These are phyloP conservation scores for Exutisphaerella laricina DNA, from an alignment of 2,329 filamentous ascomycete genomes.

Conservation along the genomic window DNA sequence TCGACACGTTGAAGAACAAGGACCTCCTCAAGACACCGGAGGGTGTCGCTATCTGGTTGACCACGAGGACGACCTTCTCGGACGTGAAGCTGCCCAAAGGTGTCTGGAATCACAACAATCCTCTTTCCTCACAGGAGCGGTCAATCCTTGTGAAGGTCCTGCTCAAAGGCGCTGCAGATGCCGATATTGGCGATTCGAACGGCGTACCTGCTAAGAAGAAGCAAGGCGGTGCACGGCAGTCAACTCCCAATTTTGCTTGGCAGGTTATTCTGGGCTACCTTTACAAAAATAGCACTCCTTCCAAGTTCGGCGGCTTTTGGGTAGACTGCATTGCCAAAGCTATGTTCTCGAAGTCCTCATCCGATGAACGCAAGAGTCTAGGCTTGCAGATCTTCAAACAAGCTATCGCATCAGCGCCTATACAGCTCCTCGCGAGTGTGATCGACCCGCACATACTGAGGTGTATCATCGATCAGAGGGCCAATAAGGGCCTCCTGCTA, in stretches of 20 bases:
- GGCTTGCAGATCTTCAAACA: constrained; percentile 84
- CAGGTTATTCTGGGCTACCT: constrained; percentile 60
- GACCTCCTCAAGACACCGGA: constrained; percentile 76
- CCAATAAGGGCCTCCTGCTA: constrained; percentile 70
- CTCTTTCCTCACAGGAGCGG: constrained; percentile 64
- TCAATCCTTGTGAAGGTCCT: constrained; percentile 67
- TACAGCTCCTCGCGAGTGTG: constrained; percentile 50
- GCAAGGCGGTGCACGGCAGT: constrained; percentile 61
- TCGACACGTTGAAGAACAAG: constrained; percentile 32
- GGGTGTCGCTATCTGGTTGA: constrained; percentile 83
- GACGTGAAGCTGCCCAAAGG: constrained; percentile 60
- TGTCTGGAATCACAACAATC: constrained; percentile 68
- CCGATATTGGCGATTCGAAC: constrained; percentile 28
- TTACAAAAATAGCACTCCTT: constrained; percentile 29
- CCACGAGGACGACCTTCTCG: constrained; percentile 59
- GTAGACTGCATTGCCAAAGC: constrained; percentile 78
- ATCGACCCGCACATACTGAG: constrained; percentile 81
- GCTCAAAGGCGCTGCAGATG: constrained; percentile 62
- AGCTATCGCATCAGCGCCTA: constrained; percentile 54
- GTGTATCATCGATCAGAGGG: constrained; percentile 76
- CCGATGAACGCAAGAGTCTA: constrained; percentile 83
- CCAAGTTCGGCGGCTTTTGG: constrained; percentile 73
- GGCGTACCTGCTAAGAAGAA: constrained; percentile 35
- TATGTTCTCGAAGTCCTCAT: constrained; percentile 74
- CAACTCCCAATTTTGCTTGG: constrained; percentile 85